phyloP scores from a whole-genome alignment of 495 filamentous ascomycete species.

The Tuber brumale region DNA sequence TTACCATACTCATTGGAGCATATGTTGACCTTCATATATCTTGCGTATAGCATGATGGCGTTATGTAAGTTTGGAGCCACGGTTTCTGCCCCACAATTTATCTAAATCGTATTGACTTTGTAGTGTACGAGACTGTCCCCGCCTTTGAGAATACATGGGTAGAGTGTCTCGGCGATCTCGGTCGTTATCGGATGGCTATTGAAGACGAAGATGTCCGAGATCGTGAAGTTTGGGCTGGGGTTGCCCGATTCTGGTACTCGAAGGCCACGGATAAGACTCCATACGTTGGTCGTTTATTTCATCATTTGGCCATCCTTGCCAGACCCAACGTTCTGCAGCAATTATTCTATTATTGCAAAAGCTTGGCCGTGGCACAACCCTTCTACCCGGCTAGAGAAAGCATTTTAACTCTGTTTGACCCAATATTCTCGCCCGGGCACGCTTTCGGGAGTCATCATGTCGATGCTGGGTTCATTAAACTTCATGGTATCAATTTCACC shows the following conservation, averaged over 20 bases:
- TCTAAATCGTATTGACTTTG: background rate
- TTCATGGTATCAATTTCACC: conserved; percentile 55
- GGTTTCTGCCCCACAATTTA: background rate
- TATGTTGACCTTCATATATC: conserved; percentile 74
- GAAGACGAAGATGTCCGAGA: conserved; percentile 66
- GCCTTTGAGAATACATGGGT: conserved; percentile 82
- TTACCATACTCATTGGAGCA: conserved; percentile 66
- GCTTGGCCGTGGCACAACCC: conserved; percentile 40
- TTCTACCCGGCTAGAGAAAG: conserved; percentile 56
- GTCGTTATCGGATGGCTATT: conserved; percentile 68
- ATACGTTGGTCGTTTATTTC: conserved; percentile 66
- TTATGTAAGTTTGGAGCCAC: conserved; percentile 43
- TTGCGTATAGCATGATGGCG: conserved; percentile 76
- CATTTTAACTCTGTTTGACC: conserved; percentile 56
- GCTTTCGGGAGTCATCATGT: conserved; percentile 17
- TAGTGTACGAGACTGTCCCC: conserved; percentile 64
- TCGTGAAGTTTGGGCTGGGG: conserved; percentile 69
- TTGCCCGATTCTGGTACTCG: conserved; percentile 74
- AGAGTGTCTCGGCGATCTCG: conserved; percentile 77
- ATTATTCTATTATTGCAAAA: conserved; percentile 60
- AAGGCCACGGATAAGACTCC: conserved; percentile 68
- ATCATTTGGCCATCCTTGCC: conserved; percentile 77
- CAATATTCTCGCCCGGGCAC: conserved; percentile 47
- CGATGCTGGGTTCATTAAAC: conserved; percentile 49
- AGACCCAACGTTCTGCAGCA: conserved; percentile 67